Evolutionary conservation across 345 rosid species (phyloP).

Genomic region (Kernera saxatilis): DNA sequence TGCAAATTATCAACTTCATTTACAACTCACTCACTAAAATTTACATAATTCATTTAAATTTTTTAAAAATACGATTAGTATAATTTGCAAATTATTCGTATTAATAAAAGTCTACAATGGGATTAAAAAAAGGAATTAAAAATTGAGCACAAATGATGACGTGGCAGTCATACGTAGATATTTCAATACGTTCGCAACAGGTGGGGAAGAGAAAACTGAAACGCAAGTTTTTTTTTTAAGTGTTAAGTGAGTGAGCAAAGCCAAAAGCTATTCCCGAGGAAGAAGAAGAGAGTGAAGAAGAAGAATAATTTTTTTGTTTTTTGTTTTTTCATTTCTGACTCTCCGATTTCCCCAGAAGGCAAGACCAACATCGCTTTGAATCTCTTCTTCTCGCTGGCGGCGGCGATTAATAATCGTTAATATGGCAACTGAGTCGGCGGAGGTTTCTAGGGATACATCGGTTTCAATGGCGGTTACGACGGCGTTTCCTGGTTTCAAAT

Average conservation of each 20-base stretch:
- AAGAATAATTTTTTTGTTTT: too few species aligned
- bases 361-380: not conserved
- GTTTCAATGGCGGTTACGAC: slow-evolving; percentile 45
- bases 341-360: not conserved
- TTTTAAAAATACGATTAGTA: too few species aligned
- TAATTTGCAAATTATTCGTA: too few species aligned
- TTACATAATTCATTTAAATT: too few species aligned
- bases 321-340: not conserved
- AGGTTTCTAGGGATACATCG: slow-evolving; percentile 41
- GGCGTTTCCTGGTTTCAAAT: slow-evolving; percentile 74
- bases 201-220: not conserved
- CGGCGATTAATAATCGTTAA: not conserved
- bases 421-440: slow-evolving; percentile 6
- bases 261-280: not conserved
- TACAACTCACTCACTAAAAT: too few species aligned
- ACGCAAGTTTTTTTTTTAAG: not conserved
- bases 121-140: too few species aligned
- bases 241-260: not conserved
- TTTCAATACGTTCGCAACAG: not conserved
- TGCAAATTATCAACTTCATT: too few species aligned
- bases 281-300: too few species aligned
- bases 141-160: not conserved
- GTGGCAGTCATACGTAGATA: not conserved
- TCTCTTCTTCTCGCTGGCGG: not conserved
- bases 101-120: too few species aligned